phyloP scores from a whole-genome alignment of 768 basidiomycete species.

The Suillus decipiens region DNA sequence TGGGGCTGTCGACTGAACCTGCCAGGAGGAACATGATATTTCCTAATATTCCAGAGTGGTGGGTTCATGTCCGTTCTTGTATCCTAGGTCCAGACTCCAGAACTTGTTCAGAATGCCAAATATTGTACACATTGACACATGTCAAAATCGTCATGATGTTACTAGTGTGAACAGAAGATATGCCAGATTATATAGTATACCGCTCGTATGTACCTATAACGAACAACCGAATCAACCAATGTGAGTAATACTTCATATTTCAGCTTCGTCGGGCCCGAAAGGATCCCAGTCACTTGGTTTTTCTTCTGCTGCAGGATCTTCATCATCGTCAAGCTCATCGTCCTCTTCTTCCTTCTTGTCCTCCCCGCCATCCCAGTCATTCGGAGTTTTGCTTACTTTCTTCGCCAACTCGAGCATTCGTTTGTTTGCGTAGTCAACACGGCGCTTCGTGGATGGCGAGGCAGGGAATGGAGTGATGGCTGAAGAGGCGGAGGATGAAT shows the following conservation, averaged over 20 bases:
- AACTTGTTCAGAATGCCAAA: not conserved
- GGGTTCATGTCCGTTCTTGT: not conserved
- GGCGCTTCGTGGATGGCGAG: constrained; percentile 27
- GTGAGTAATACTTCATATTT: constrained; percentile 16
- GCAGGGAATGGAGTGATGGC: constrained; percentile 30
- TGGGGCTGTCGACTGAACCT: not conserved
- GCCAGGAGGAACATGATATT: not conserved
- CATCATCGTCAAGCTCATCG: constrained; percentile 21
- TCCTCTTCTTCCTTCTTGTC: constrained; percentile 24
- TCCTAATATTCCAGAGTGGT: not conserved
- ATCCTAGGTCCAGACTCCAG: not conserved
- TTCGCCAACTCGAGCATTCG: constrained; percentile 31
- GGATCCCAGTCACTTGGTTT: constrained; percentile 35
- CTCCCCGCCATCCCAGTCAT: constrained; percentile 9
- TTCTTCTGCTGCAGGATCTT: constrained; percentile 27
- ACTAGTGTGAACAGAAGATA: not conserved
- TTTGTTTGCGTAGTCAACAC: constrained; percentile 33
- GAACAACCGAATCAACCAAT: not conserved
- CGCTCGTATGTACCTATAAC: not conserved
- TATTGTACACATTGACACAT: not conserved
- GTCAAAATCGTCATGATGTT: not conserved
- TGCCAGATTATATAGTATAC: not conserved
- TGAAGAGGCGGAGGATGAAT: constrained; percentile 25
- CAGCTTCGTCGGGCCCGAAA: constrained; percentile 27
- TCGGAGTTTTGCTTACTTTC: constrained; percentile 30